Evolutionary conservation across 257 asterid genomes (phyloP).

Genomic region (Solanum sejunctum): DNA sequence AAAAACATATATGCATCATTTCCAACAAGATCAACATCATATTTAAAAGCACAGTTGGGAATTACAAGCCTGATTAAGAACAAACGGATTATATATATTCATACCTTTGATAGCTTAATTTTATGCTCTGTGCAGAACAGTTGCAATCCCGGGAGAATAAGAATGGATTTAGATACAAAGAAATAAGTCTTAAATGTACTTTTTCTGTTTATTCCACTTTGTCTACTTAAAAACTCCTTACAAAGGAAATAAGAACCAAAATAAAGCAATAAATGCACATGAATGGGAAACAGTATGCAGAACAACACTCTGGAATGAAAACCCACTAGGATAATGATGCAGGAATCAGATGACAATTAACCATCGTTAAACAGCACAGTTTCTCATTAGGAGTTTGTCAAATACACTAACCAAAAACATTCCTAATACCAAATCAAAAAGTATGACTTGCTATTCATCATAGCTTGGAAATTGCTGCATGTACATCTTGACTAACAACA

Average conservation of each 20-base stretch:
- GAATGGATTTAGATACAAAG: background rate
- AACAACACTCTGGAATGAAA: background rate
- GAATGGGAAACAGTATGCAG: background rate
- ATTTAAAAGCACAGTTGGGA: background rate
- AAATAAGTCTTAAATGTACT: background rate
- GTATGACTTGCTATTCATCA: background rate
- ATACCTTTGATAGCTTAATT: conserved; percentile 87
- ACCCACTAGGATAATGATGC: background rate
- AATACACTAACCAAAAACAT: background rate
- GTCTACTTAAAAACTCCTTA: background rate
- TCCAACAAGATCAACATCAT: background rate
- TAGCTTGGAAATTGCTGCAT: background rate
- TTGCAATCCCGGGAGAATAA: conserved; percentile 77
- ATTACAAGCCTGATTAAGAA: too few relatives aligned
- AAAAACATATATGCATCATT: background rate
- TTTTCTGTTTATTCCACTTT: background rate
- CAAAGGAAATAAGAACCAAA: background rate
- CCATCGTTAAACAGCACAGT: background rate
- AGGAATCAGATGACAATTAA: background rate
- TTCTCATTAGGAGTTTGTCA: background rate
- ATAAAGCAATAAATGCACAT: background rate
- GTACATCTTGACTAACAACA: background rate
- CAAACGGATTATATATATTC: background rate
- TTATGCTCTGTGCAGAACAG: conserved; percentile 92
- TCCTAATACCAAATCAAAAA: background rate